Conservation (phyloP, 2,329 filamentous ascomycete genomes). For the Colletotrichum navitas region DNA sequence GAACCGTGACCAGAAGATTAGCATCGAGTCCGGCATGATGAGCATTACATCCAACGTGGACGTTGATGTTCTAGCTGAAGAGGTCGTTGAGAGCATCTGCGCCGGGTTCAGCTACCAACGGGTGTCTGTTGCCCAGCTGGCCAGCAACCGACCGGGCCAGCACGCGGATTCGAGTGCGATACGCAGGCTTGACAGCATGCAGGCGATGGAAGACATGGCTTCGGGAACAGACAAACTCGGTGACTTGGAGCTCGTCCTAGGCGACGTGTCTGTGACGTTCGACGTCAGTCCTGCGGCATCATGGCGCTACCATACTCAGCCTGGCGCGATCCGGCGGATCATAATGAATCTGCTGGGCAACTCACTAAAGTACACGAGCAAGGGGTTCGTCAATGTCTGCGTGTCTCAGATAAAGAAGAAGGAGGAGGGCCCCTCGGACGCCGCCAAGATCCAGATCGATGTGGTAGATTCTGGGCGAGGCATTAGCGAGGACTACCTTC, state of each 20-base stretch:
- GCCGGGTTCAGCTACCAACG: constrained; percentile 53
- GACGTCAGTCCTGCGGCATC: constrained; percentile 60
- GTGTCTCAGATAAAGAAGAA: constrained; percentile 43
- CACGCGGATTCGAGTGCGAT: constrained; percentile 30
- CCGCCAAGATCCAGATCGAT: constrained; percentile 52
- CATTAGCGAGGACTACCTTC: constrained; percentile 73
- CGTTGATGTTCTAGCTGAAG: constrained; percentile 51
- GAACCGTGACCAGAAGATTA: constrained; percentile 15
- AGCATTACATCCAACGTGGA: constrained; percentile 48
- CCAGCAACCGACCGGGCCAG: constrained; percentile 3
- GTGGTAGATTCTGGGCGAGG: constrained; percentile 76
- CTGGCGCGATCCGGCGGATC: constrained; percentile 64
- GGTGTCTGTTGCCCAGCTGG: constrained; percentile 32
- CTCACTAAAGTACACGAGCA: constrained; percentile 69
- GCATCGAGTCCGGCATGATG: constrained; percentile 43
- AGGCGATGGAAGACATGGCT: constrained; percentile 40
- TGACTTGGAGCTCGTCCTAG: constrained; percentile 22
- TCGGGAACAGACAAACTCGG: constrained; percentile 16
- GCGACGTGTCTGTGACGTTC: constrained; percentile 59
- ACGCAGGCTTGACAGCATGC: constrained; percentile 41
- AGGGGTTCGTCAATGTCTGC: constrained; percentile 50
- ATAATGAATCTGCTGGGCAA: constrained; percentile 75
- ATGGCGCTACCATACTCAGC: constrained; percentile 68
- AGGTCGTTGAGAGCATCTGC: constrained; percentile 55
- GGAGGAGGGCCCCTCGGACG: not conserved